These are phyloP conservation scores for Zancudomyces culisetae DNA, from an alignment of 371 early-diverging fungal species.

Conservation along the genomic window DNA sequence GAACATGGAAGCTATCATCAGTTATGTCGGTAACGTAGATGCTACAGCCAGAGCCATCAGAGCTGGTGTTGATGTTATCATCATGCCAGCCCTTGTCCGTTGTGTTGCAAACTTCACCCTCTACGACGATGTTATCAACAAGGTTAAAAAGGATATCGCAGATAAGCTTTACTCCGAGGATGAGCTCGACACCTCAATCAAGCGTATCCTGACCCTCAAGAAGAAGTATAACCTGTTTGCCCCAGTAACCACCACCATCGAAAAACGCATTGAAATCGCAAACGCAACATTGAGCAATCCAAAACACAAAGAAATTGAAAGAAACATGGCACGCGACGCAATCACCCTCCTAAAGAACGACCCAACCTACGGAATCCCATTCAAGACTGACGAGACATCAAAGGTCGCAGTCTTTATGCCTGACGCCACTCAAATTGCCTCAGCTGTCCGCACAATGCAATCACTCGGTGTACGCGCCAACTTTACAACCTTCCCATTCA, in stretches of 20 bases:
- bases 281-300: background rate
- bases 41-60: constrained; percentile 24
- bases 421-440: background rate
- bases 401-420: background rate
- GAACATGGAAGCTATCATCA: constrained; percentile 32
- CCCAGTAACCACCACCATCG: background rate
- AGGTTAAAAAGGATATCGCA: background rate
- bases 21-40: constrained; percentile 18
- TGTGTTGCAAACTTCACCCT: background rate
- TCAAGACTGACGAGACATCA: background rate
- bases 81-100: constrained; percentile 9
- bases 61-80: constrained; percentile 30
- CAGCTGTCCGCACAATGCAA: background rate
- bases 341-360: constrained; percentile 3
- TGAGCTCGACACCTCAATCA: background rate
- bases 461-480: background rate
- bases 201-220: constrained; percentile 1
- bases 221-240: background rate
- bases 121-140: background rate
- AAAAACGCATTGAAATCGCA: background rate
- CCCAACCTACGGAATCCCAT: constrained; percentile 1
- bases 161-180: background rate
- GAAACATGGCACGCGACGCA: background rate
- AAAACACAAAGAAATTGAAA: background rate
- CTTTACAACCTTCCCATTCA: background rate